These are phyloP conservation scores for Chondrostereum purpureum DNA, from an alignment of 1,284 basidiomycete genomes.

Conservation along the genomic window DNA sequence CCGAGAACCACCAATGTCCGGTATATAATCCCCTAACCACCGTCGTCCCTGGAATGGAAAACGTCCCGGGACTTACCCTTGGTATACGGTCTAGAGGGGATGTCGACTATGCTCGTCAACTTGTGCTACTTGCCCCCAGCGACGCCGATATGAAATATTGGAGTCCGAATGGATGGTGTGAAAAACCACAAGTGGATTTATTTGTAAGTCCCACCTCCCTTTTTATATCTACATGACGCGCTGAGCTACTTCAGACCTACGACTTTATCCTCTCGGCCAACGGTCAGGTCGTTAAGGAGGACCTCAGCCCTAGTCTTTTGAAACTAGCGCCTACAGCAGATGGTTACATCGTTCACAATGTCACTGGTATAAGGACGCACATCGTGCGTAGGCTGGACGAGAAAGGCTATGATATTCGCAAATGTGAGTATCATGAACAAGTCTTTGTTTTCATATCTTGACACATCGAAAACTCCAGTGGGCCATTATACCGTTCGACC, in stretches of 20 bases:
- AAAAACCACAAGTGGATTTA: constrained; percentile 58
- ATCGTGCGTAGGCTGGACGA: constrained; percentile 77
- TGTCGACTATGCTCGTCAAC: constrained; percentile 68
- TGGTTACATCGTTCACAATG: constrained; percentile 72
- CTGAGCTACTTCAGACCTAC: constrained; percentile 44
- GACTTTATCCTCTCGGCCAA: constrained; percentile 71
- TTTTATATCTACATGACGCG: constrained; percentile 6
- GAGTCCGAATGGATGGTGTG: constrained; percentile 69
- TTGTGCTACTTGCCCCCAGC: constrained; percentile 48
- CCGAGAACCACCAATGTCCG: constrained; percentile 70
- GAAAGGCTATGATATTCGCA: constrained; percentile 80
- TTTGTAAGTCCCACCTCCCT: constrained; percentile 47
- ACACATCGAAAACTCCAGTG: constrained; percentile 39
- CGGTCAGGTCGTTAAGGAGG: constrained; percentile 54
- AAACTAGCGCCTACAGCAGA: constrained; percentile 61
- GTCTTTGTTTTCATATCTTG: constrained; percentile 6
- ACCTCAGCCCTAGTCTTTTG: constrained; percentile 56
- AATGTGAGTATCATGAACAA: constrained; percentile 44
- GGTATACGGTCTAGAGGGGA: constrained; percentile 70
- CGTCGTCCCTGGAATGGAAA: constrained; percentile 24
- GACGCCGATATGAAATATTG: constrained; percentile 50
- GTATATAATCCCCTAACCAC: constrained; percentile 46
- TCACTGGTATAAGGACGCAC: constrained; percentile 69
- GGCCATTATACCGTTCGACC: constrained; percentile 75
- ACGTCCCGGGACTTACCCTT: constrained; percentile 44